These are phyloP conservation scores for Pythium apleroticum DNA, from an alignment of 352 stramenopile species.

Conservation along the genomic window DNA sequence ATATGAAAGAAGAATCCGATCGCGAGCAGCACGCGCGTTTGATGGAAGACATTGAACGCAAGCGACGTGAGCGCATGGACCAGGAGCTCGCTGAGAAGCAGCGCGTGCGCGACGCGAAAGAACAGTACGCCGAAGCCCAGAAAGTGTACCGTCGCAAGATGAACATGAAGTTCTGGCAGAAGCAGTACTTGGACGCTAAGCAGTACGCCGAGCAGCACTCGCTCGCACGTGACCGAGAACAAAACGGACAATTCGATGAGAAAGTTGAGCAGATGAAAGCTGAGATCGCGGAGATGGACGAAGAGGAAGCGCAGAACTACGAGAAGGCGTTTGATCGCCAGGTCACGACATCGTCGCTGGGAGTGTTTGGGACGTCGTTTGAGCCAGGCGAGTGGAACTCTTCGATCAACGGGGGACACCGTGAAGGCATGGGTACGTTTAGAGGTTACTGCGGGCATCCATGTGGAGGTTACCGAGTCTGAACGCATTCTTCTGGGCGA, in stretches of 20 bases:
- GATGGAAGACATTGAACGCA: conserved; percentile 46
- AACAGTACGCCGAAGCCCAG: conserved; percentile 29
- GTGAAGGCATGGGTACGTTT: conserved; percentile 48
- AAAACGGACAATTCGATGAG: conserved; percentile 26
- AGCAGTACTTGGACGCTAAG: conserved; percentile 51
- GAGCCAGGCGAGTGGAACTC: conserved; percentile 61
- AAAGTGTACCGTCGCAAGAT: conserved; percentile 40
- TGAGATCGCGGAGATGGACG: conserved; percentile 39
- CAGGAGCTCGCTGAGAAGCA: conserved; percentile 43
- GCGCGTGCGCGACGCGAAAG: conserved; percentile 15
- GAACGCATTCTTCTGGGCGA: no score
- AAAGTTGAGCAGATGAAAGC: conserved; percentile 36
- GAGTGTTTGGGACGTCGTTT: conserved; percentile 55
- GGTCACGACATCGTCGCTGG: conserved; percentile 43
- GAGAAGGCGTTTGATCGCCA: conserved; percentile 22
- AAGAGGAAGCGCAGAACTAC: conserved; percentile 32
- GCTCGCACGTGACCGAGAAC: conserved; percentile 21
- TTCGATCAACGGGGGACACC: conserved; percentile 39
- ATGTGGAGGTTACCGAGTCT: no score
- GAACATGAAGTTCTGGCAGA: conserved; percentile 73
- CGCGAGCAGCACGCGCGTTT: conserved; percentile 31
- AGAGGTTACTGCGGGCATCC: not conserved
- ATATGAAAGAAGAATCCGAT: conserved; percentile 58
- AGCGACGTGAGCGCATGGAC: conserved; percentile 38
- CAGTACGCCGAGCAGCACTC: conserved; percentile 49